Evolutionary conservation across 2,329 filamentous ascomycete genomes (phyloP).

Genomic region (Orbilia ellipsospora): DNA sequence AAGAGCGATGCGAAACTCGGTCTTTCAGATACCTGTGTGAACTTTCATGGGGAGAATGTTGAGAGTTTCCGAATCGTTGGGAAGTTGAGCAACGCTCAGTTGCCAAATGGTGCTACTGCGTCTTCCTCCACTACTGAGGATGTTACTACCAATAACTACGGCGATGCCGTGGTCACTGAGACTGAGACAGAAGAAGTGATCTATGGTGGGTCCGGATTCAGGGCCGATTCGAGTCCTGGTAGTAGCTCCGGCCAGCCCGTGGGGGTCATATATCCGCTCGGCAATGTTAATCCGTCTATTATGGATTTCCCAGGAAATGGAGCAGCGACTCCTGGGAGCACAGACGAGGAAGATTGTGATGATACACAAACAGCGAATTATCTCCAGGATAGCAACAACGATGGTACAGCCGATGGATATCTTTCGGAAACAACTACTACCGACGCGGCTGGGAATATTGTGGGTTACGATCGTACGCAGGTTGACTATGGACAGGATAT

Average conservation of each 20-base stretch:
- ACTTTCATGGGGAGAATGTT: not conserved
- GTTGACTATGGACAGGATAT: slow-evolving; percentile 14
- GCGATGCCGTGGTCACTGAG: slow-evolving; percentile 20
- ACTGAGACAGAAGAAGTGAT: slow-evolving; percentile 1
- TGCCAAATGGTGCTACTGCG: not conserved
- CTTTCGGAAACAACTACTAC: slow-evolving; percentile 4
- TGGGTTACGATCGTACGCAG: not conserved
- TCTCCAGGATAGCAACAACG: slow-evolving; percentile 8
- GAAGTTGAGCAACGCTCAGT: not conserved
- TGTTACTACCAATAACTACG: not conserved
- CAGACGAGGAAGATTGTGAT: slow-evolving; percentile 17
- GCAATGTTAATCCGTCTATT: not conserved
- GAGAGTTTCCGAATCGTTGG: not conserved
- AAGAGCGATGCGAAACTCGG: not conserved
- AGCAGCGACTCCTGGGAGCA: slow-evolving; percentile 9
- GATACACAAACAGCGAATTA: slow-evolving; percentile 1
- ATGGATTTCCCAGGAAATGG: not conserved
- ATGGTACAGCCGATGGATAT: slow-evolving; percentile 25
- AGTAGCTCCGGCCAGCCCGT: not conserved
- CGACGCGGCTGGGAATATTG: slow-evolving; percentile 1
- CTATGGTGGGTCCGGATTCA: not conserved
- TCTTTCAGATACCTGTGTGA: not conserved
- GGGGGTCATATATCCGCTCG: slow-evolving; percentile 22
- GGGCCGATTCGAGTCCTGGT: not conserved
- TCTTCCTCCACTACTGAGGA: not conserved